Evolutionary conservation across 345 rosid species (phyloP).

Genomic region (Brassica nigra): DNA sequence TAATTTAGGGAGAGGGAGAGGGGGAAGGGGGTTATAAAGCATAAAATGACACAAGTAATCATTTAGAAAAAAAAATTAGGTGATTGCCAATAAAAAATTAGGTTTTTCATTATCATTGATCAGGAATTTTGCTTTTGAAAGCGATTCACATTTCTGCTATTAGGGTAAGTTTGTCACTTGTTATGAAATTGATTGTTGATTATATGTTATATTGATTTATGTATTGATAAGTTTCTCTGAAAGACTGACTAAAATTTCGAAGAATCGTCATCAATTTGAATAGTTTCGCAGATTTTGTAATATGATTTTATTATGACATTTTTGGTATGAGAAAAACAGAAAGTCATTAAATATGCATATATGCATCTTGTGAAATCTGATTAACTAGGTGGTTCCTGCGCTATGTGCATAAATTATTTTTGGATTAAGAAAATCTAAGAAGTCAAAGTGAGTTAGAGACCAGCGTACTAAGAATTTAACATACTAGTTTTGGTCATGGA

Average conservation of each 20-base stretch:
- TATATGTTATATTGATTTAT: not conserved
- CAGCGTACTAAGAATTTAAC: not conserved
- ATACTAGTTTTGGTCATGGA: not conserved
- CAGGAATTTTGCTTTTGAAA: not conserved
- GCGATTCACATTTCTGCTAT: conserved; percentile 1
- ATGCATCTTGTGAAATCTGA: not conserved
- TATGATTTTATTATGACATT: not conserved
- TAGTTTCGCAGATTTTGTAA: not conserved
- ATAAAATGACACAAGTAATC: not conserved
- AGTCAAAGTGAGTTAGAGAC: not conserved
- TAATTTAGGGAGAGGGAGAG: not conserved
- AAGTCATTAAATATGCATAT: not conserved
- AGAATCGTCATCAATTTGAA: not conserved
- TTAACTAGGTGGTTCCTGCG: no score
- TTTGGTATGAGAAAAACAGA: not conserved
- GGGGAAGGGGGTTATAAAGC: not conserved
- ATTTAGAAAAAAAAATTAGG: not conserved
- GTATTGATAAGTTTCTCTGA: not conserved
- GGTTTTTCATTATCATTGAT: not conserved
- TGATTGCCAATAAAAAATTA: no score
- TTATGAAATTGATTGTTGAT: not conserved
- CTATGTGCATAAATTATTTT: not conserved
- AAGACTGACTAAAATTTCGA: not conserved
- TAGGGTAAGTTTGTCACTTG: not conserved
- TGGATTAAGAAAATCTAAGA: not conserved